A percentile compares a stretch with the other conserved stretches of the same genome.
Evolutionary conservation across 768 basidiomycete genomes (phyloP).

Genomic region (Rickenella mellea): DNA sequence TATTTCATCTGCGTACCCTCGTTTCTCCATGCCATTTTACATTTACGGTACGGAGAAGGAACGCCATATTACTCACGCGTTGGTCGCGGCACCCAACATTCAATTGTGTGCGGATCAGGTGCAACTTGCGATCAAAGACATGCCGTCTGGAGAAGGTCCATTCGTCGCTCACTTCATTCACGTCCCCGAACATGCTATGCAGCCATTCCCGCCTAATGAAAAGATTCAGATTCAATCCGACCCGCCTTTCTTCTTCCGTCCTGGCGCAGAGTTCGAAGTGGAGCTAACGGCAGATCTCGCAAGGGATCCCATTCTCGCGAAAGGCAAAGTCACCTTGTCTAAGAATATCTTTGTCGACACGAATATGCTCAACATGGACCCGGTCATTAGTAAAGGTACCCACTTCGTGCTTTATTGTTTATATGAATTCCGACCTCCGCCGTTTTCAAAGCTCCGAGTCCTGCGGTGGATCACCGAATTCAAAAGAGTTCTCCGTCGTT

Average conservation of each 20-base stretch:
- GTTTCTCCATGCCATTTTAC: conserved; percentile 29
- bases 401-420: too few relatives aligned
- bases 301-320: background rate
- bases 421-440: too few relatives aligned
- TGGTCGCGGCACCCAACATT: conserved; percentile 17
- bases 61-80: conserved; percentile 26
- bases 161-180: background rate
- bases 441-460: too few relatives aligned
- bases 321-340: background rate
- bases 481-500: too few relatives aligned
- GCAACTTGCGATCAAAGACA: background rate
- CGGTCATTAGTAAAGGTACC: too few relatives aligned
- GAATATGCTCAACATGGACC: conserved; percentile 2
- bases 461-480: too few relatives aligned
- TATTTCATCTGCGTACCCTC: conserved; percentile 21
- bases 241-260: conserved; percentile 1
- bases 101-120: conserved; percentile 17
- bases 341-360: conserved; percentile 2
- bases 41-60: conserved; percentile 24
- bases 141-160: background rate
- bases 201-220: conserved; percentile 1
- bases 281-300: too few relatives aligned
- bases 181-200: conserved; percentile 4
- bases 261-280: background rate
- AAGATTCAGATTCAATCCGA: background rate